phyloP scores from a whole-genome alignment of 2,329 filamentous ascomycete genomes.

The Botrytis fabae region DNA sequence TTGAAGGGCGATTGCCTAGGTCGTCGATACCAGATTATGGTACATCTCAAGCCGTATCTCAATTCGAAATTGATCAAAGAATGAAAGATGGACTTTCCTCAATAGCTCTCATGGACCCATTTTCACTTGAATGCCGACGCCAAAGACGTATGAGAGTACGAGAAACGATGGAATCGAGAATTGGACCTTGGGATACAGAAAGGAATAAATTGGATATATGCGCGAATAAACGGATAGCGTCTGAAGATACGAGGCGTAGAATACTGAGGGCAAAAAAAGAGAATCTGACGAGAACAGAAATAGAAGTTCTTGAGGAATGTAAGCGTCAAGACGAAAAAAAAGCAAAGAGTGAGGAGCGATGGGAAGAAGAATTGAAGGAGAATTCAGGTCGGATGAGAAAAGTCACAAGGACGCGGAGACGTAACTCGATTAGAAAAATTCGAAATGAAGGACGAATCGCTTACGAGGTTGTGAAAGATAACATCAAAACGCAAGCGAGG shows the following conservation, averaged over 20 bases:
- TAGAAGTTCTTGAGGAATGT: neutral
- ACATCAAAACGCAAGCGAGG: neutral
- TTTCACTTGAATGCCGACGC: neutral
- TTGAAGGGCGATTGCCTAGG: neutral
- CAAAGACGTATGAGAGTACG: conserved; percentile 6
- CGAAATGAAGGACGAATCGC: neutral
- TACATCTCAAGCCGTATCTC: neutral
- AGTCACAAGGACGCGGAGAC: neutral
- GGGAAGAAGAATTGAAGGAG: neutral
- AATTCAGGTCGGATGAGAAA: neutral
- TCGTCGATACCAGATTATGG: neutral
- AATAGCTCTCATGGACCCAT: accelerated
- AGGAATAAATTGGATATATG: neutral
- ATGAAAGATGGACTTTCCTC: neutral
- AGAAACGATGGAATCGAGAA: neutral
- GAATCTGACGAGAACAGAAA: neutral
- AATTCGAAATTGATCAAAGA: neutral
- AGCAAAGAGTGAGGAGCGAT: neutral
- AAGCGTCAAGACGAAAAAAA: neutral
- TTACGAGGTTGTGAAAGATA: neutral
- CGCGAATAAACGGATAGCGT: neutral
- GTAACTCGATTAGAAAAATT: neutral
- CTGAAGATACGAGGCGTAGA: neutral
- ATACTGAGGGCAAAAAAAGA: neutral
- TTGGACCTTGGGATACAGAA: neutral